Evolutionary conservation across 768 basidiomycete species (phyloP).

Genomic region (Leccinellum rugosiceps): DNA sequence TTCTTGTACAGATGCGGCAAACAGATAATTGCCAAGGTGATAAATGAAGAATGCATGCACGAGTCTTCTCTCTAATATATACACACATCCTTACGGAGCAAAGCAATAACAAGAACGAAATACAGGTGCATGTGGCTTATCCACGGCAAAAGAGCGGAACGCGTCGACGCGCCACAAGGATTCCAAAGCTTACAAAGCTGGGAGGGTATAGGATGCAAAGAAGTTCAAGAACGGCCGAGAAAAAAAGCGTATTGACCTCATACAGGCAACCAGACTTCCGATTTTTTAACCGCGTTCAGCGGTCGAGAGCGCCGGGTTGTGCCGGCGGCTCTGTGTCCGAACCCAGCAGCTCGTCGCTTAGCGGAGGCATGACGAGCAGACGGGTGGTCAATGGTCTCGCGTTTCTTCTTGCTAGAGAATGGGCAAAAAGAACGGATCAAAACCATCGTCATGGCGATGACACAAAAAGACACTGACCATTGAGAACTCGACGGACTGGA

Average conservation of each 20-base stretch:
- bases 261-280: conserved; percentile 14
- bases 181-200: background rate
- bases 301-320: conserved; percentile 14
- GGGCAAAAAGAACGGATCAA: background rate
- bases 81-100: background rate
- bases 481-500: conserved; percentile 1
- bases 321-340: conserved; percentile 1
- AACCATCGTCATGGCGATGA: background rate
- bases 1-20: background rate
- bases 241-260: background rate
- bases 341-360: conserved; percentile 2
- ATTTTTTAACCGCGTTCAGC: background rate
- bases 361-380: conserved; percentile 7
- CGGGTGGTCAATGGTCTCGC: background rate
- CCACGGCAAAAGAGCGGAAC: conserved; percentile 5
- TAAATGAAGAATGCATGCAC: background rate
- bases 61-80: background rate
- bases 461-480: conserved; percentile 12
- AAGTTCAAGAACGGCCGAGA: background rate
- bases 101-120: conserved; percentile 11
- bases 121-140: background rate
- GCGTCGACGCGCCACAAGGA: conserved; percentile 11
- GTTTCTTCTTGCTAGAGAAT: conserved; percentile 1
- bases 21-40: background rate
- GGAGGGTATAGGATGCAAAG: background rate